These are phyloP conservation scores for Leavenworthia alabamica DNA, from an alignment of 345 rosid genomes.

Conservation along the genomic window DNA sequence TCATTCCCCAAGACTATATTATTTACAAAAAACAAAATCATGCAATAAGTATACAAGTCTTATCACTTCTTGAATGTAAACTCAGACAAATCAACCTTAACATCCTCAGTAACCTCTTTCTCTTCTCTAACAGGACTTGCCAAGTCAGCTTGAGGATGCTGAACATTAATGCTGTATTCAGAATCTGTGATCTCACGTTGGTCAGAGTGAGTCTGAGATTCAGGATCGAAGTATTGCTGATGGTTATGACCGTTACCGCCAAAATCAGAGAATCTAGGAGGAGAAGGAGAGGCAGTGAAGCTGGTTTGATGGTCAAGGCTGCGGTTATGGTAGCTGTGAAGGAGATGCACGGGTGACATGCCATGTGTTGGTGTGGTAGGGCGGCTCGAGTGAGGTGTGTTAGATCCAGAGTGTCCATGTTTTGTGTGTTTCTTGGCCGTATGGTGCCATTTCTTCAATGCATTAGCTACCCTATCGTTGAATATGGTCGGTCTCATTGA, in stretches of 20 bases:
- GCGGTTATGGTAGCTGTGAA: conserved; percentile 44
- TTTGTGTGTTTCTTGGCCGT: conserved; percentile 58
- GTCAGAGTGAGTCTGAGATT: conserved; percentile 22
- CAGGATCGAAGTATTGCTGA: conserved; percentile 35
- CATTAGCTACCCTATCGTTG: conserved; percentile 65
- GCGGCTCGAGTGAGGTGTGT: conserved; percentile 55
- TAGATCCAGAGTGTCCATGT: conserved; percentile 47
- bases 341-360: conserved; percentile 80
- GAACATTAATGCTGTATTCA: conserved; percentile 19
- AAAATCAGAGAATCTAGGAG: conserved; percentile 30
- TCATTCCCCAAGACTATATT: background rate
- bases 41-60: background rate
- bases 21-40: conserved; percentile 22
- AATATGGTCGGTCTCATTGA: conserved; percentile 84
- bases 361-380: conserved; percentile 62
- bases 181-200: conserved; percentile 23
- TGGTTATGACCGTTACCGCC: conserved; percentile 32
- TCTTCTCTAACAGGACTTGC: conserved; percentile 24
- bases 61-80: conserved; percentile 36
- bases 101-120: conserved; percentile 24
- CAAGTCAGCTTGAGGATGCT: conserved; percentile 12
- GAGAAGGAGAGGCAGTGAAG: conserved; percentile 42
- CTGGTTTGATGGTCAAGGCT: conserved; percentile 33
- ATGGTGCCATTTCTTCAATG: conserved; percentile 76
- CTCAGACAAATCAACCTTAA: conserved; percentile 18